phyloP scores from a whole-genome alignment of 1,284 basidiomycete genomes.

The Rugosomyces carneus region DNA sequence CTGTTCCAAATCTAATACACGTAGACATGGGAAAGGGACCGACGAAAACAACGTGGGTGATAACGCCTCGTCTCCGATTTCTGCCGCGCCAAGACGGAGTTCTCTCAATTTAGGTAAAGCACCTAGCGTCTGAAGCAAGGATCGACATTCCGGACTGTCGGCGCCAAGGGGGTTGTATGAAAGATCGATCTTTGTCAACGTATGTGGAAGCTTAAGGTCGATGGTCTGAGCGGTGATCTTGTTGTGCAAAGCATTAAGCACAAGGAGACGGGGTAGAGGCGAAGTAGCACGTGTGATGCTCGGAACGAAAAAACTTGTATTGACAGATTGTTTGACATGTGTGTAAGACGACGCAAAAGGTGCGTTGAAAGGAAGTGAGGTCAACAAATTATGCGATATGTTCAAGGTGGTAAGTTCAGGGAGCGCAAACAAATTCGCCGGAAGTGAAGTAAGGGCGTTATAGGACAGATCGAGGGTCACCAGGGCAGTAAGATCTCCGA shows the following conservation, averaged over 20 bases:
- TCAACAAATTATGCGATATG: conserved; percentile 62
- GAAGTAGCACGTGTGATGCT: conserved; percentile 51
- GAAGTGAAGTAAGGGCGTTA: conserved; percentile 57
- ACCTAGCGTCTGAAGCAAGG: conserved; percentile 44
- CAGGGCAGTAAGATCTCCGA: conserved; percentile 60
- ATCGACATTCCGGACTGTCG: conserved; percentile 23
- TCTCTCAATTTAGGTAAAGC: conserved; percentile 50
- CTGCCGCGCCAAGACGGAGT: conserved; percentile 47
- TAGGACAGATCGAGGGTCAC: conserved; percentile 64
- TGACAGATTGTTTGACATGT: conserved; percentile 26
- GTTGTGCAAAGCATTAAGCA: conserved; percentile 61
- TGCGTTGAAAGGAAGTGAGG: conserved; percentile 52
- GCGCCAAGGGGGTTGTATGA: conserved; percentile 49
- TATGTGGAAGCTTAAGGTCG: conserved; percentile 45
- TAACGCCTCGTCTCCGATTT: conserved; percentile 56
- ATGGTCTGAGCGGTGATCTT: conserved; percentile 47
- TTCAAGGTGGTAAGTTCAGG: conserved; percentile 61
- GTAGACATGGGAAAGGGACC: conserved; percentile 43
- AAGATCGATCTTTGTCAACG: conserved; percentile 43
- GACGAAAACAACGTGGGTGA: conserved; percentile 35
- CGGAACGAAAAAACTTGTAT: conserved; percentile 57
- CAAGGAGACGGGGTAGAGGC: conserved; percentile 57
- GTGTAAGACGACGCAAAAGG: conserved; percentile 38
- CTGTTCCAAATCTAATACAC: conserved; percentile 57
- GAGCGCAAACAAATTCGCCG: conserved; percentile 58